Percentiles rank a stretch among this genome's conserved stretches.
phyloP scores from a whole-genome alignment of 2,329 filamentous ascomycete genomes.

The Fusarium haematococcum region DNA sequence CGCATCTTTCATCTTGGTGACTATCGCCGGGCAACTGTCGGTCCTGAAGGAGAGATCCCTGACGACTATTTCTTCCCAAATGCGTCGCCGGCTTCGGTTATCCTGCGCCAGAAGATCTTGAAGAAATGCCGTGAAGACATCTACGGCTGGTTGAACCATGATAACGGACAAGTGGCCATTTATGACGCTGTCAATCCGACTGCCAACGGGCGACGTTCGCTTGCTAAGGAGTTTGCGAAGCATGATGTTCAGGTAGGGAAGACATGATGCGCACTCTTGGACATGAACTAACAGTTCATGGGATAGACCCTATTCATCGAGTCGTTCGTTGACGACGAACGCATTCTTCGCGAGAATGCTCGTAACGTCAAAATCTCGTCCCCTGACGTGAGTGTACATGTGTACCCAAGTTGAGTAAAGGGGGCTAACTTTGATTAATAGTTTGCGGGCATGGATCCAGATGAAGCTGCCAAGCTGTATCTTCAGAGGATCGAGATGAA shows the following conservation, averaged over 20 bases:
- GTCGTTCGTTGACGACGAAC: slow-evolving; percentile 92
- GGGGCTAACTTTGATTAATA: slow-evolving; percentile 48
- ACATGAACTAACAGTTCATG: slow-evolving; percentile 4
- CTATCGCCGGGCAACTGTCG: slow-evolving; percentile 92
- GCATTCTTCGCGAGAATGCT: slow-evolving; percentile 95
- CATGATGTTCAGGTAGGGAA: slow-evolving; percentile 84
- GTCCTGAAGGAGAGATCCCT: slow-evolving; percentile 84
- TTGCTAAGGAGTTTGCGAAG: slow-evolving; percentile 98
- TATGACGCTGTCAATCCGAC: slow-evolving; percentile 98
- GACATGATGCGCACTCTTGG: no score
- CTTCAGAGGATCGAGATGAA: slow-evolving; percentile 89
- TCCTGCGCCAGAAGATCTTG: slow-evolving; percentile 94
- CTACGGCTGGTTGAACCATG: slow-evolving; percentile 94
- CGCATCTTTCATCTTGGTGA: slow-evolving; percentile 97
- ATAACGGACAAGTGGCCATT: slow-evolving; percentile 97
- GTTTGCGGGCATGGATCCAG: slow-evolving; percentile 91
- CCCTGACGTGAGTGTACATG: slow-evolving; percentile 77
- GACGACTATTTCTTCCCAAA: slow-evolving; percentile 99
- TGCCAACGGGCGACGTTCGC: slow-evolving; percentile 80
- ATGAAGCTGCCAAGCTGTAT: slow-evolving; percentile 93
- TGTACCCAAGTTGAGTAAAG: neutral
- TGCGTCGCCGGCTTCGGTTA: slow-evolving; percentile 90
- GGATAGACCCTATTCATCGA: slow-evolving; percentile 92
- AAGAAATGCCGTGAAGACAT: slow-evolving; percentile 98
- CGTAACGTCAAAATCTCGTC: slow-evolving; percentile 98